A percentile compares a stretch with the other conserved stretches of the same genome.
phyloP scores from a whole-genome alignment of 164 flowering plant genomes.

The Annona cherimola region DNA sequence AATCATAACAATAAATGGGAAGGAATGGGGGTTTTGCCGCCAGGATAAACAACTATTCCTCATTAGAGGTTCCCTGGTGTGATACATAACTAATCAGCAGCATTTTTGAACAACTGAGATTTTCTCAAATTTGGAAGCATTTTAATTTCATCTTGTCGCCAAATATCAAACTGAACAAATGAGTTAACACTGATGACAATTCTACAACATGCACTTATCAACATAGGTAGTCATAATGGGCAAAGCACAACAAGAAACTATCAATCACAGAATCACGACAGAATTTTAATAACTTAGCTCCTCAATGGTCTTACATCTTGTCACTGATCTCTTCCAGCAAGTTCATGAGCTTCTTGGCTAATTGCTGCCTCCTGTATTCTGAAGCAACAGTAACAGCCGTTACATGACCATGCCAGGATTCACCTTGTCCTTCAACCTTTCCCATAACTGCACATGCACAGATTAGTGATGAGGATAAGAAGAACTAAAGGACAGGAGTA shows the following conservation, averaged over 20 bases:
- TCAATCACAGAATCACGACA: background rate
- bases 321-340: slow-evolving; percentile 86
- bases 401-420: slow-evolving; percentile 99
- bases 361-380: slow-evolving; percentile 82
- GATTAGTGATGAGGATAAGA: background rate
- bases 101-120: too few relatives aligned
- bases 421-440: slow-evolving; percentile 98
- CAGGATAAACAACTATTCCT: too few relatives aligned
- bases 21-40: too few relatives aligned
- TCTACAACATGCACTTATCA: too few relatives aligned
- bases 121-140: too few relatives aligned
- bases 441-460: slow-evolving; percentile 70
- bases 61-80: too few relatives aligned
- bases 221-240: background rate
- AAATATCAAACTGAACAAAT: too few relatives aligned
- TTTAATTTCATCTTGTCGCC: too few relatives aligned
- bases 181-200: too few relatives aligned
- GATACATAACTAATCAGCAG: too few relatives aligned
- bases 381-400: slow-evolving; percentile 94
- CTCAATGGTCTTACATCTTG: slow-evolving; percentile 57
- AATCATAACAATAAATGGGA: too few relatives aligned
- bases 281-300: background rate
- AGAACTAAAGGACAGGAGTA: background rate
- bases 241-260: slow-evolving; percentile 4
- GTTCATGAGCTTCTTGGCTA: slow-evolving; percentile 90